These are phyloP conservation scores for Quercus aquifolioides DNA, from an alignment of 306 rosid genomes.

Conservation along the genomic window DNA sequence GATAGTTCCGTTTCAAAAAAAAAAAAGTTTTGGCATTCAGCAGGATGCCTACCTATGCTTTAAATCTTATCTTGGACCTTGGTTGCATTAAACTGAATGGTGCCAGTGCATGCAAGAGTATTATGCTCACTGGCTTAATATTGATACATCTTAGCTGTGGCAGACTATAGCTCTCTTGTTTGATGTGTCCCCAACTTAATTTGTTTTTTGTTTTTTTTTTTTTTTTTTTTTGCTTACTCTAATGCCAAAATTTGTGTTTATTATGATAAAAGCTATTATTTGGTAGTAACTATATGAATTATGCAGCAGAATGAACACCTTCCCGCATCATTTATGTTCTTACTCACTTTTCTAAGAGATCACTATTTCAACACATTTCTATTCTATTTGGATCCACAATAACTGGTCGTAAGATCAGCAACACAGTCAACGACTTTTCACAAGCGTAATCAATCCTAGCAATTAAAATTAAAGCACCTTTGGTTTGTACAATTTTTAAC, in stretches of 20 bases:
- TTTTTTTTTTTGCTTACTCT: not conserved
- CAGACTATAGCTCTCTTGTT: not conserved
- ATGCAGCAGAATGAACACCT: not conserved
- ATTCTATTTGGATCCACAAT: not conserved
- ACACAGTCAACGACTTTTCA: not conserved
- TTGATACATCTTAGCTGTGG: not conserved
- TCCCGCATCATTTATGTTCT: not conserved
- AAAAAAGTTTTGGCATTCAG: not conserved
- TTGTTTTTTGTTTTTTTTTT: too few relatives aligned
- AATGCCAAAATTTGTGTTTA: not conserved
- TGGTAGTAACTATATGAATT: not conserved
- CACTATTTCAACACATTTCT: not conserved
- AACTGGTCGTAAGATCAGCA: not conserved
- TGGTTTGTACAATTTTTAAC: too few relatives aligned
- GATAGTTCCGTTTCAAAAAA: too few relatives aligned
- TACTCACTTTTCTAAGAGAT: not conserved
- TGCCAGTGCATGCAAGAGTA: slow-evolving; percentile 1
- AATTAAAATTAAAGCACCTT: not conserved
- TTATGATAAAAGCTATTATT: not conserved
- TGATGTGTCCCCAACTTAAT: not conserved
- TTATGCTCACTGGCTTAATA: not conserved
- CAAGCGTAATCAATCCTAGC: not conserved
- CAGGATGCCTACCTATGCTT: not conserved
- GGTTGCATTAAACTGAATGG: slow-evolving; percentile 12
- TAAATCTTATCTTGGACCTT: not conserved